Percentiles rank a stretch among this genome's conserved stretches.
phyloP scores from a whole-genome alignment of 805 yeast species.

The Saitoella complicata region DNA sequence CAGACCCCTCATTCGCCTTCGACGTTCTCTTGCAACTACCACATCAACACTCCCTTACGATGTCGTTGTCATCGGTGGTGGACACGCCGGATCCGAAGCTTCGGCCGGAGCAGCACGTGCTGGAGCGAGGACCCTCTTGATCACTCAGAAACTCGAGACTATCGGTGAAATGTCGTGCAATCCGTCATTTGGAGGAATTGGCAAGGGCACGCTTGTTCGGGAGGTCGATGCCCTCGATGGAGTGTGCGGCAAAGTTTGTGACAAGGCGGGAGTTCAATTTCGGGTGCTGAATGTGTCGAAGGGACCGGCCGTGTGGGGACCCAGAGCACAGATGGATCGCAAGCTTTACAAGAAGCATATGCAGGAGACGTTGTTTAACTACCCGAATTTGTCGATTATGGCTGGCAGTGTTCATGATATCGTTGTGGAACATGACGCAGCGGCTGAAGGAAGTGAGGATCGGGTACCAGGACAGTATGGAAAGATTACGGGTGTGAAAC shows the following conservation, averaged over 20 bases:
- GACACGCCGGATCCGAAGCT: constrained; percentile 98
- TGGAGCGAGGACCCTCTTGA: constrained; percentile 51
- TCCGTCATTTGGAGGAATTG: constrained; percentile 97
- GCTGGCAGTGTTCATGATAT: constrained; percentile 78
- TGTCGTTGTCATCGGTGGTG: constrained; percentile 88
- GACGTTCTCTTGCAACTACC: no score
- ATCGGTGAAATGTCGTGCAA: constrained; percentile 94
- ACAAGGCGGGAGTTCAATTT: constrained; percentile 82
- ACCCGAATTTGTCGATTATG: constrained; percentile 37
- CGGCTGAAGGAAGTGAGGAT: constrained; percentile 3
- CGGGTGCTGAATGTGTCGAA: constrained; percentile 70
- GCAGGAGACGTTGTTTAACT: constrained; percentile 44
- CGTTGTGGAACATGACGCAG: constrained; percentile 32
- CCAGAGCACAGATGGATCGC: constrained; percentile 91
- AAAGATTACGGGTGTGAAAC: constrained; percentile 41
- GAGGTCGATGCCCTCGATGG: constrained; percentile 98
- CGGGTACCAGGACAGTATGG: constrained; percentile 20
- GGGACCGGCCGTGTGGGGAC: constrained; percentile 98
- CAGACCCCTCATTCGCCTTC: no score
- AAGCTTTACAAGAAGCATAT: constrained; percentile 58
- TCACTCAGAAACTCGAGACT: constrained; percentile 60
- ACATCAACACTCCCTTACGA: constrained; percentile 24
- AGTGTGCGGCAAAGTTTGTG: constrained; percentile 71
- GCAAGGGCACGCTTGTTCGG: constrained; percentile 79
- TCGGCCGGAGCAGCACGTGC: constrained; percentile 82